Base-by-base conservation (phyloP, 345 rosid genomes). In the Eucalyptus curtisii region DNA sequence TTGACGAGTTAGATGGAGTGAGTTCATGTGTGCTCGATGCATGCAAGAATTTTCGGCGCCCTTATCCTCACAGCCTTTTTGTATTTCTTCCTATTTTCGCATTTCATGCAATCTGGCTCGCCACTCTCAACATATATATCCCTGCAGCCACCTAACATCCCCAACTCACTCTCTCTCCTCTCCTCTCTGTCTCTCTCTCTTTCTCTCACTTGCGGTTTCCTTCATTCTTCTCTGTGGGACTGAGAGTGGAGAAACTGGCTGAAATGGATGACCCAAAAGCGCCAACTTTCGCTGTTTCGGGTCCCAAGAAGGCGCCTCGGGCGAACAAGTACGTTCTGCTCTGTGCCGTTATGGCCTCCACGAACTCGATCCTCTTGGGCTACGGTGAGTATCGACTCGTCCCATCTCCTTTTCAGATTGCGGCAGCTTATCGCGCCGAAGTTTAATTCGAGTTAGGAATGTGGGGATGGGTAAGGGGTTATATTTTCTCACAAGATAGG, bases 351-450 rank as follows among this genome's bases (percentile, higher is more conserved):
- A 87, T 94, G 89, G 95, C 95, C 90, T 94, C 95, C 64, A 86
- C 90, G n/a, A 93, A 90, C 53, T 93, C 95, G 47, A 87, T 91
- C 87, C 92, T 93, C 8, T 86, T 94, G 85, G 95, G 95, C 85
- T 93, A 93, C 81, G 95, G 95, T 92, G 81, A 87, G 90, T 85
- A 9, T 33, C 10, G 76, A 64, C 5, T 64, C 76, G 76, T 64
- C 76, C 76, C 37, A 64, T 64, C 76, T 64, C 76, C 0, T n/a
- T 64, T 1, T 7, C 19, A 15, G 17, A n/a, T 64, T 64, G 76
- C 9, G 71, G 20, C 76, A n/a, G 37, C 4, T n/a, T 64, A 31
- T 64, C 76, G 76, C 33, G 76, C 76, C 37, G 37, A 64, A n/a
- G 76, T 14, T 64, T 15, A 7, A n/a, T 64, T 64, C 76, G 76